Evolutionary conservation across 2,329 filamentous ascomycete species (phyloP), one percentile per base, ranked within the genome.

Genomic region (Xylaria sp.): DNA sequence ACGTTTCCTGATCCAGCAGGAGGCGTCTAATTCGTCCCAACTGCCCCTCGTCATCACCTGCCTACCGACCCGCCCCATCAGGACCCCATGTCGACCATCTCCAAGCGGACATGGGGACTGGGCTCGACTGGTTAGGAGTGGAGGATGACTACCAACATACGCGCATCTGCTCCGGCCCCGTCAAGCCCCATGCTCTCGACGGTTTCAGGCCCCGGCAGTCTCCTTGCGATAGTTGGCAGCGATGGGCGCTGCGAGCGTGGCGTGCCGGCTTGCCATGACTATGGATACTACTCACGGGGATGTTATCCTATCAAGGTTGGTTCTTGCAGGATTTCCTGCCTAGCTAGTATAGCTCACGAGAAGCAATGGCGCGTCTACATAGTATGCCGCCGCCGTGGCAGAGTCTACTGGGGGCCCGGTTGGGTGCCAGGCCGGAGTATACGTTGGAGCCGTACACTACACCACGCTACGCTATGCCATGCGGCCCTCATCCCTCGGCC

Each of bases 1-100:
- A 34, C 73, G 73, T 73, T 78, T 74, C 76, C 76, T 34, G 73
- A 74, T 78, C 59, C 20, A 74, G 76, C 65, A 78, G 76, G 76
- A 77, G 75, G 64, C 68, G 72, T 62, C 46, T 66, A 64, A 60
- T 54, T 65, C 65, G 54, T 67, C 63, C 64, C 58, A 51, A 67
- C 37, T 25, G 69, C 28, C 41, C 65, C 70, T 61, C 39, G 63
- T 32, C 44, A 65, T 71, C 69, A 65, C 66, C 70, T 71, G 69
- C 59, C 60, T 15, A 52, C 50, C 3, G 50, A 65, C 63, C 70
- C 68, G 65, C 59, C 55, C 60, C 54, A 62, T 57, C 39, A 20
- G 4, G 39, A 63, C 61, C 52, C 60, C 54, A 62, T 57, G 46
- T 20, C 3, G 39, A 59, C 61, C 46, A 62, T 70, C 41, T 51